These are phyloP conservation scores for Aspergillus pseudonomiae DNA, from an alignment of 2,329 filamentous ascomycete genomes.

Conservation along the genomic window DNA sequence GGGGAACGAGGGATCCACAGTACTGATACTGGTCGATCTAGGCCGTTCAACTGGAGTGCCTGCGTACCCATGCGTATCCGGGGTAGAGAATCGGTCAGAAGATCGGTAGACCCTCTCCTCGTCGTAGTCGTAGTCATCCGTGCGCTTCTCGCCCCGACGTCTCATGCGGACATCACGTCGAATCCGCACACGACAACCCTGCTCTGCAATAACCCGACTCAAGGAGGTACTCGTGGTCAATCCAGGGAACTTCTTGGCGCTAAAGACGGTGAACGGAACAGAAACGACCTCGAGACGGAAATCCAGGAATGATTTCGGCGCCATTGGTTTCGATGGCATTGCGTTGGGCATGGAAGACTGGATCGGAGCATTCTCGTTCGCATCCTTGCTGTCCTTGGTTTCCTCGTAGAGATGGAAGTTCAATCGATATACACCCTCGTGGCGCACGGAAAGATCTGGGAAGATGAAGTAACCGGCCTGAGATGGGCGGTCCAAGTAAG, in stretches of 20 bases:
- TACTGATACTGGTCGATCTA: conserved; percentile 64
- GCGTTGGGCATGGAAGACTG: conserved; percentile 30
- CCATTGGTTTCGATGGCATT: conserved; percentile 43
- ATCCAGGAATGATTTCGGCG: conserved; percentile 66
- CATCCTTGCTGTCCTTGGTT: conserved; percentile 81
- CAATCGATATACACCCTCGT: conserved; percentile 90
- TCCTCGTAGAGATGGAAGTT: conserved; percentile 94
- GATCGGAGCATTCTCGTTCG: conserved; percentile 60
- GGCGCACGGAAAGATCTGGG: conserved; percentile 90
- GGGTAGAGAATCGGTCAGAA: conserved; percentile 54
- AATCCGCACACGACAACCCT: conserved; percentile 95
- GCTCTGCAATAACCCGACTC: conserved; percentile 90
- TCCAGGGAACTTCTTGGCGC: conserved; percentile 97
- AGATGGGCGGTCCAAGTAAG: conserved; percentile 84
- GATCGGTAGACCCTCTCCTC: conserved; percentile 53
- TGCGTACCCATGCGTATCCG: conserved; percentile 47
- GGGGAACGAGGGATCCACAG: conserved; percentile 49
- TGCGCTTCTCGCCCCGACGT: conserved; percentile 72
- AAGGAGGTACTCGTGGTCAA: conserved; percentile 85
- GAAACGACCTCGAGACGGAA: conserved; percentile 92
- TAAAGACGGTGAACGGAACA: conserved; percentile 82
- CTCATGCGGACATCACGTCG: conserved; percentile 92
- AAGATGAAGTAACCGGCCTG: conserved; percentile 94
- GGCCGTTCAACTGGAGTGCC: conserved; percentile 55
- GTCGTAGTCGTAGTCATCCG: conserved; percentile 69